Evolutionary conservation across 495 filamentous ascomycete genomes (phyloP), one percentile per base, ranked within the genome.

Genomic region (Penicillium turbatum): DNA sequence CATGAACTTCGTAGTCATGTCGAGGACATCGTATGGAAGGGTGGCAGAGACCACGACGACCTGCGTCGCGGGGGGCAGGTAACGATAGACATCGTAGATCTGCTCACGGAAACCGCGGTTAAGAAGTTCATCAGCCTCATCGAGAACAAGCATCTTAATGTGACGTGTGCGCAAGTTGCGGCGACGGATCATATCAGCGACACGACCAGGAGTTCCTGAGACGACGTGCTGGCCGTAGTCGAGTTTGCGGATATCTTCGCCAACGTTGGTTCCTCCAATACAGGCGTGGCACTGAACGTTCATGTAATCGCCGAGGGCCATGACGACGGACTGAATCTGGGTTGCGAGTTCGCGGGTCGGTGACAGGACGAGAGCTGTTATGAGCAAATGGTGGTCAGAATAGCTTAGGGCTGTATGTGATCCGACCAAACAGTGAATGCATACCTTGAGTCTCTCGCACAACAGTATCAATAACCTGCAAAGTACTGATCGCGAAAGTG

Each of bases 1-100:
- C 93, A 99, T 99, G 82, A 99, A 99, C 72, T 97, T 97, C 49
- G 95, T 97, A 4, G 93, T 99, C 84, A 99, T 92, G 72, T 99
- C 93, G 49, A 99, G 81, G 15, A 99, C 93, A 71, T 99, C 93
- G 74, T 99, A 91, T 19, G 93, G 93, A 39, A 99, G 84, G 15
- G 93, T 99, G 61, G 93, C 93, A 5, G 93, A 97, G 19, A 99
- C 88, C 19, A 99, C 89, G 11, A 99, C 93, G 35, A 99, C 93
- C 73, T 99, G 93, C 40, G 93, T 99, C 21, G 90, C 88, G 36
- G 90, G 95, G 0, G 93, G 93, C 5, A 99, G 86, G 58, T 95
- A 92, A 57, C 91, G 91, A 79, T 95, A 99, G 42, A 99, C 90
- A 64, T 99, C 93, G 78, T 99, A 97, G 72, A 99, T 99, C 72